Conservation (phyloP, 148 eudicot genomes). For the Pouteria glomerata region DNA sequence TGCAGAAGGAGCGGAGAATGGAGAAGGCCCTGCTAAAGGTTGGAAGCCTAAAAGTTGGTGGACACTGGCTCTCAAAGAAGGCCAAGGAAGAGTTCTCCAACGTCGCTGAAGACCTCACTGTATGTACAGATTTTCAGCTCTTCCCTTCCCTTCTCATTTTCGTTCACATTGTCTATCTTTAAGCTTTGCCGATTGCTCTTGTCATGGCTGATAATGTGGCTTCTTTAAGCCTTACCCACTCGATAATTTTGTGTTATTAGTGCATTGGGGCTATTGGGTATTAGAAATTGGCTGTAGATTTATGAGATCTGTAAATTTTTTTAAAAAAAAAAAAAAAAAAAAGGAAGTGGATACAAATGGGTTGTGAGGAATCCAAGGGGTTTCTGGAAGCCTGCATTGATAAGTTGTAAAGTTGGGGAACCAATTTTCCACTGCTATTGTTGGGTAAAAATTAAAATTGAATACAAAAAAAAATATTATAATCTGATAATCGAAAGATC, state of each 20-base stretch:
- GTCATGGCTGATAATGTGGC: neutral
- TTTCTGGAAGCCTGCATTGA: neutral
- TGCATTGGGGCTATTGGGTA: neutral
- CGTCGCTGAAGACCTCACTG: conserved; percentile 65
- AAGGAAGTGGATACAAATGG: neutral
- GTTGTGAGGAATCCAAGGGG: neutral
- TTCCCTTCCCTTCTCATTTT: neutral
- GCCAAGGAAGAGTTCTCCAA: conserved; percentile 76
- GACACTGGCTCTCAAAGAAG: conserved; percentile 74
- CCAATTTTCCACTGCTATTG: neutral
- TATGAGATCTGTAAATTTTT: conserved; percentile 2
- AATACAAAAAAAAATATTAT: neutral
- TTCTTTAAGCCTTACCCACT: conserved; percentile 3
- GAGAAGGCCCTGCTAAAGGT: conserved; percentile 73
- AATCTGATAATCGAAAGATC: too few species aligned
- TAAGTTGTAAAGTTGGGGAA: neutral
- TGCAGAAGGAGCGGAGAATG: conserved; percentile 32
- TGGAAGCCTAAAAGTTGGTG: conserved; percentile 75
- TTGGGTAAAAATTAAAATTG: neutral
- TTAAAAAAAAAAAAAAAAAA: too few species aligned
- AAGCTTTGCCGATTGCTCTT: neutral
- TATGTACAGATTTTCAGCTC: conserved; percentile 20
- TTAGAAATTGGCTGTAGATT: neutral
- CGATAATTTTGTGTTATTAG: neutral
- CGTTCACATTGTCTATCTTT: neutral